A percentile compares a stretch with the other conserved stretches of the same genome.
phyloP scores from a whole-genome alignment of 2,329 filamentous ascomycete species.

The Claviceps quebecensis region DNA sequence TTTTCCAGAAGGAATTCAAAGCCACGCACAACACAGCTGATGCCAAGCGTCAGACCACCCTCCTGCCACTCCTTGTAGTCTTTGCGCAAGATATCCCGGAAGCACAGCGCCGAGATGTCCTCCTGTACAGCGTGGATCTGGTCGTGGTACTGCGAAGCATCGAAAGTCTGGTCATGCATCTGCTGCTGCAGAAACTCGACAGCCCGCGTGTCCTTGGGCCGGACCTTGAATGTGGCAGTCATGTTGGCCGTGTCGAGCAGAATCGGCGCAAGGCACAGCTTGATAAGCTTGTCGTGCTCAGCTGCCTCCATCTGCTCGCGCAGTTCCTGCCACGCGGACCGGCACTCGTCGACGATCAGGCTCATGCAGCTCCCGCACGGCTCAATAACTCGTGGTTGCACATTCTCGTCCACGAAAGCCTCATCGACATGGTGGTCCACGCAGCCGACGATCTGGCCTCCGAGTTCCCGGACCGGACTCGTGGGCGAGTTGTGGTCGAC shows the following conservation, averaged over 20 bases:
- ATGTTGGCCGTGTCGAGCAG: constrained; percentile 62
- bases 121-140: constrained; percentile 51
- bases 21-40: constrained; percentile 50
- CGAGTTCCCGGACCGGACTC: constrained; percentile 42
- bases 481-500: constrained; percentile 70
- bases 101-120: constrained; percentile 44
- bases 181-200: constrained; percentile 43
- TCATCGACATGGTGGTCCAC: constrained; percentile 76
- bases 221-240: constrained; percentile 48
- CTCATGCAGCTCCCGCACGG: constrained; percentile 61
- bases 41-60: constrained; percentile 44
- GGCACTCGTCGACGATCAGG: constrained; percentile 48
- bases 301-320: constrained; percentile 1
- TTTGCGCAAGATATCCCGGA: constrained; percentile 60
- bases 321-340: constrained; percentile 42
- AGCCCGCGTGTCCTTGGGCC: constrained; percentile 42
- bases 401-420: constrained; percentile 29
- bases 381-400: constrained; percentile 45
- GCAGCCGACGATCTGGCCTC: constrained; percentile 42
- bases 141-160: constrained; percentile 41
- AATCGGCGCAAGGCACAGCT: constrained; percentile 54
- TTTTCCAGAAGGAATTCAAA: constrained; percentile 45
- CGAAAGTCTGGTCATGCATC: constrained; percentile 29
- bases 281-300: constrained; percentile 45
- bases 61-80: constrained; percentile 74